Conservation (phyloP, 495 filamentous ascomycete genomes). For the Aspergillus heteromorphus region DNA sequence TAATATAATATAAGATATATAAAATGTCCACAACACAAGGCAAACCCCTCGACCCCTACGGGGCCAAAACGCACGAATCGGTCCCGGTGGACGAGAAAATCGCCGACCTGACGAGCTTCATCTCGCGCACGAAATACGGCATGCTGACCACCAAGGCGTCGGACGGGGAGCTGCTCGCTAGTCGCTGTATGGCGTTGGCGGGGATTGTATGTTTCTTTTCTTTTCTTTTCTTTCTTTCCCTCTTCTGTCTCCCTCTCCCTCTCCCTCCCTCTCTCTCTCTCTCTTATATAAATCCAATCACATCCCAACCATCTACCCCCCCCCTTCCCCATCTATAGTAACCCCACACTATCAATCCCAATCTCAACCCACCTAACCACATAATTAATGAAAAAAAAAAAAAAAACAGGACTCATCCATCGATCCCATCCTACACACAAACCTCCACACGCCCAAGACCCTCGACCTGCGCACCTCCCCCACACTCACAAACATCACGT, state of each 20-base stretch:
- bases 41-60: constrained; percentile 76
- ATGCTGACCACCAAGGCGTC: constrained; percentile 68
- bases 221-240: background rate
- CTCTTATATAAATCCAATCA: too few species aligned
- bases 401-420: constrained; percentile 67
- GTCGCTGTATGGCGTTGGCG: constrained; percentile 84
- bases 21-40: constrained; percentile 42
- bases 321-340: background rate
- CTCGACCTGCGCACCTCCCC: constrained; percentile 72
- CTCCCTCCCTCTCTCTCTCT: background rate
- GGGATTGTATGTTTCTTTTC: constrained; percentile 57
- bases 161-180: constrained; percentile 64
- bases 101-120: constrained; percentile 65
- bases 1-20: too few species aligned
- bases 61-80: constrained; percentile 59
- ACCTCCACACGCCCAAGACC: constrained; percentile 89
- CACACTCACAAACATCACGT: constrained; percentile 71
- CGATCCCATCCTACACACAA: constrained; percentile 90
- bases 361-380: background rate
- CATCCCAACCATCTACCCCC: background rate
- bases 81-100: constrained; percentile 70
- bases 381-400: background rate
- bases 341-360: background rate
- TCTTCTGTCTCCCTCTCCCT: background rate
- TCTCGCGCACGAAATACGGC: constrained; percentile 69